Evolutionary conservation across 2,329 filamentous ascomycete species (phyloP), one percentile per base, ranked within the genome.

Genomic region (Nigrospora osmanthi): DNA sequence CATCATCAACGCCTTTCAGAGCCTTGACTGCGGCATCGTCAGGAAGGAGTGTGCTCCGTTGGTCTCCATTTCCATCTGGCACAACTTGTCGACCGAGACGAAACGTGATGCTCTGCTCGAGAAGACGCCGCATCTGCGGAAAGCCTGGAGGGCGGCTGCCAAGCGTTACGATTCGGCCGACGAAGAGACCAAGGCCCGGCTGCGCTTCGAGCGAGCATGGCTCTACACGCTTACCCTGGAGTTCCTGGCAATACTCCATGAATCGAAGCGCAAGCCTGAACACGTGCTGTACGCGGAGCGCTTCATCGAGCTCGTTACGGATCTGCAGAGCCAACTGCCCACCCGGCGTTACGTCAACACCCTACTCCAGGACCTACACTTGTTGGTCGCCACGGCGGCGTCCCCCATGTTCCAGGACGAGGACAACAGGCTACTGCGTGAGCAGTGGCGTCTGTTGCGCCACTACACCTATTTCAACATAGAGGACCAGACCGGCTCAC

Each of bases 21-120:
- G 89, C 39, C 74, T 98, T 31, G 94, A 98, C 62, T 90, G 83
- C 60, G 78, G 80, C 34, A 78, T 95, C 45, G 87, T 98, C 41
- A 83, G 93, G 50, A 97, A 96, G 64, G 93, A 98, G 71, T 97
- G 93, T 65, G 93, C 91, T 7, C 89, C 94, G 2, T 71, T 98
- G 42, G 91, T 98, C 16, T 93, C 89, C 12, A 95, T 98, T 55
- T 85, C 87, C 1, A 89, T 93, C 56, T 98, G 93, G 93, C 88
- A 97, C 58, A 94, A 95, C 59, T 69, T 98, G 34, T 86, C 87
- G 30, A 86, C 78, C 46, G 89, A 94, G 32, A 75, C 77, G 47
- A 78, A 82, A 50, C 80, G 89, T 53, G 87, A 95, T 44, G 70
- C 71, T 32, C 79, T 82, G 45, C 74, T 98, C 30, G 81, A 87